Percentiles rank a stretch among this genome's conserved stretches.
Evolutionary conservation across 768 basidiomycete species (phyloP).

Genomic region (Lepiota subincarnata): DNA sequence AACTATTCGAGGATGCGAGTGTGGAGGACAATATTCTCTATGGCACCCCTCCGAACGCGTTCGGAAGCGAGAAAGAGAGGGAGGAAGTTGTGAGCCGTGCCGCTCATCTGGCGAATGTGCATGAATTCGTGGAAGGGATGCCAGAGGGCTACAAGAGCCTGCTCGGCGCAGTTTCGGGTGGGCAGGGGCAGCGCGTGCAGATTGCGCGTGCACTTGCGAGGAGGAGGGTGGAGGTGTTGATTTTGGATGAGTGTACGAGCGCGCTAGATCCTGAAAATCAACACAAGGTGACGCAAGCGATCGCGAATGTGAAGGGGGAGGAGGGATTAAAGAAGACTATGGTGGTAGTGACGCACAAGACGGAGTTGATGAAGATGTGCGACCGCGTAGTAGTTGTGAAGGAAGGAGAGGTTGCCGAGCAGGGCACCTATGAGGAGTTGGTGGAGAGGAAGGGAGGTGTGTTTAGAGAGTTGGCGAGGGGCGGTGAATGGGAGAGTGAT

Average conservation of each 20-base stretch:
- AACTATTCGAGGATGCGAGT: constrained; percentile 78
- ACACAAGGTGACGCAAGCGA: constrained; percentile 74
- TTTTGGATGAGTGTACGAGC: constrained; percentile 94
- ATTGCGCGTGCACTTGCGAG: constrained; percentile 88
- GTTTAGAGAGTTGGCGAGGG: constrained; percentile 74
- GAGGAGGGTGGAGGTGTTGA: constrained; percentile 42
- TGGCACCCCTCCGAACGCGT: constrained; percentile 47
- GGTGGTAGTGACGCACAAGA: constrained; percentile 91
- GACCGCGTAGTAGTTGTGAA: constrained; percentile 81
- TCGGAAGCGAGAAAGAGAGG: constrained; percentile 12
- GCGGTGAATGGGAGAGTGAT: constrained; percentile 55
- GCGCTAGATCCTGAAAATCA: constrained; percentile 87
- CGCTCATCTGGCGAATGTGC: constrained; percentile 74
- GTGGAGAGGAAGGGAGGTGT: constrained; percentile 56
- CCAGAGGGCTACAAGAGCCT: constrained; percentile 84
- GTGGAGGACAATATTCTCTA: constrained; percentile 90
- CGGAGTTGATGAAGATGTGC: constrained; percentile 87
- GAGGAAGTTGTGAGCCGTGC: constrained; percentile 59
- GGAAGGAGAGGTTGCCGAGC: constrained; percentile 73
- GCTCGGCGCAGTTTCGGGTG: constrained; percentile 91
- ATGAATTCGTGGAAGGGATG: constrained; percentile 78
- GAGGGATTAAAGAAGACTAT: constrained; percentile 61
- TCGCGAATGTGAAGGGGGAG: constrained; percentile 27
- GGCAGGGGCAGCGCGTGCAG: constrained; percentile 90
- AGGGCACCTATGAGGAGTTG: constrained; percentile 72